Evolutionary conservation across 352 stramenopile species (phyloP).

Genomic region (Phytophthora pini): DNA sequence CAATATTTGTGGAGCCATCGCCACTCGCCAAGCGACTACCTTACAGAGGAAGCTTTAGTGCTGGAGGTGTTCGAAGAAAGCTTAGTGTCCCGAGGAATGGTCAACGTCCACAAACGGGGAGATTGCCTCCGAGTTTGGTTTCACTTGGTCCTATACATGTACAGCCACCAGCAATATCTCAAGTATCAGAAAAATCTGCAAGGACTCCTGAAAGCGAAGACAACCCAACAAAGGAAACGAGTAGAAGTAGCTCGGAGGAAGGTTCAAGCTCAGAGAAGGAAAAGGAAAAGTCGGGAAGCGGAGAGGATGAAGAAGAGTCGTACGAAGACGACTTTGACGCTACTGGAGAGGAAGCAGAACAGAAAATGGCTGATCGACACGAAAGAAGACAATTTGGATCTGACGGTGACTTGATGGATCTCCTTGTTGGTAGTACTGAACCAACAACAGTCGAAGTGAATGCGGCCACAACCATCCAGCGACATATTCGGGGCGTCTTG

Average conservation of each 20-base stretch:
- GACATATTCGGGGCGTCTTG: constrained; percentile 26
- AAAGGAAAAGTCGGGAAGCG: not conserved
- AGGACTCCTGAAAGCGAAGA: not conserved
- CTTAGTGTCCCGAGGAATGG: constrained; percentile 30
- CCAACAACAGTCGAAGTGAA: constrained; percentile 10
- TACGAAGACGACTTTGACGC: constrained; percentile 61
- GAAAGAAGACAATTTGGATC: constrained; percentile 21
- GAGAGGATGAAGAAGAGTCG: constrained; percentile 33
- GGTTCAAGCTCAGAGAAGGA: not conserved
- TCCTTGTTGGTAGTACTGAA: constrained; percentile 32
- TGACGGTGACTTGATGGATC: constrained; percentile 53
- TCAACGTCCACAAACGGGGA: constrained; percentile 12
- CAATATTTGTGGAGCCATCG: constrained; percentile 58
- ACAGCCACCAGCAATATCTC: not conserved
- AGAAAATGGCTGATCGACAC: constrained; percentile 14
- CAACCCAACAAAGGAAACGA: not conserved
- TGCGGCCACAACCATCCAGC: constrained; percentile 40
- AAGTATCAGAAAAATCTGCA: not conserved
- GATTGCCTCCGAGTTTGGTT: constrained; percentile 6
- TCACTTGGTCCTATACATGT: not conserved
- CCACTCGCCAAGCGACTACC: constrained; percentile 49
- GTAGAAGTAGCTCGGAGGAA: not conserved
- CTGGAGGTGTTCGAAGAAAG: constrained; percentile 31
- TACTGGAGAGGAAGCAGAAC: constrained; percentile 11
- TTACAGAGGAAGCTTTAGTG: constrained; percentile 38